Base-by-base conservation (phyloP, 139 green algal species). In the Micractinium conductrix region DNA sequence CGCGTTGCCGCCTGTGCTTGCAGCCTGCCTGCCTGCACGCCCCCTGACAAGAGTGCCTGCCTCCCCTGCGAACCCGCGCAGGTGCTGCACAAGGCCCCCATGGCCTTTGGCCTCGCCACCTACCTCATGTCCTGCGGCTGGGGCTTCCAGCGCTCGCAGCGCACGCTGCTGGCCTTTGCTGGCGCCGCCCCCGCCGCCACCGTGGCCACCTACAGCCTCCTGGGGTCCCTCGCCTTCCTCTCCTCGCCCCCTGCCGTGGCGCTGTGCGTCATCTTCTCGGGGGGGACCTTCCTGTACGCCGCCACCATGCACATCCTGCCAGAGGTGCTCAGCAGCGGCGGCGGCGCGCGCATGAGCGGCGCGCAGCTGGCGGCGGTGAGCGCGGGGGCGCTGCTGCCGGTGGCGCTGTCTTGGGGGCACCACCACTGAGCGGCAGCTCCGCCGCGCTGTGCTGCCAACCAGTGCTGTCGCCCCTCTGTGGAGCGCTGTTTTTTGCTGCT, bases 251-350 rank as follows among this genome's bases (percentile, higher is more conserved):
- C 33, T 4, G 43, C 75, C 24, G 79, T 90, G 14, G 35, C 87
- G 14, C 84, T 87, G 24, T 55, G 43, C 53, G 50, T 93, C 19
- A 72, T 95, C 26, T 91, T 94, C 80, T 91, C 84, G 38, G 92
- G 92, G 10, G 92, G 92, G 14, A 95, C 92, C 7, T 95, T 95
- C 74, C 80, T 95, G 70, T 86, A 93, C 45, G 92, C 92, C 0
- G 87, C 86, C 50, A 90, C 84, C 42, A 90, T 93, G 81, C 92
- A 95, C 84, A 92, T 95, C 48, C 82, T 95, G 55, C 92, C 92
- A 8, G 87, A 89, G 81, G 85, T 90, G 33, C 53, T 91, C 40
- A 60, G 30, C 14, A 24, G 71, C 35, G 40, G 30, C n/a, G 65
- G 38, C 35, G 16, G 38, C 33, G 69, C 48, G 26, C 68, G 42